Percentiles rank a stretch among this genome's conserved stretches.
Conservation (phyloP, 345 rosid species). For the Corchorus olitorius region DNA sequence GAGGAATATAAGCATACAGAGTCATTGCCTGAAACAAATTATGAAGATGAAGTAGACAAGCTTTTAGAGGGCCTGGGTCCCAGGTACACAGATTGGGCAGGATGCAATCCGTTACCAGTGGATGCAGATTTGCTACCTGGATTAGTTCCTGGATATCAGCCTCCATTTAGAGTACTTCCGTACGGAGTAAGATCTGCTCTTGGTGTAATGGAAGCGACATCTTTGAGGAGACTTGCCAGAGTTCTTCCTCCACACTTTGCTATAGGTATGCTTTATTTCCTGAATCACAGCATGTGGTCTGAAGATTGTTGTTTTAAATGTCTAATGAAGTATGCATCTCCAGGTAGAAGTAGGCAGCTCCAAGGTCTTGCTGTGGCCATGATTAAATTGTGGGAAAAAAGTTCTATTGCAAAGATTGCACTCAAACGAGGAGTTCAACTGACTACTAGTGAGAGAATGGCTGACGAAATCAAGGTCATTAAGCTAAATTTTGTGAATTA, state of each 20-base stretch:
- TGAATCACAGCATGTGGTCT: neutral
- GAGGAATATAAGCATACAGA: constrained; percentile 35
- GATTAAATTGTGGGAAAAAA: constrained; percentile 79
- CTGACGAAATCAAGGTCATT: constrained; percentile 89
- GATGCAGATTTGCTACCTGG: constrained; percentile 97
- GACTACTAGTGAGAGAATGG: constrained; percentile 97
- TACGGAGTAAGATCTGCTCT: constrained; percentile 82
- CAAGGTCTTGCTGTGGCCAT: constrained; percentile 93
- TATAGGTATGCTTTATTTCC: constrained; percentile 54
- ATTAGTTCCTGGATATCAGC: constrained; percentile 71
- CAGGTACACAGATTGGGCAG: constrained; percentile 89
- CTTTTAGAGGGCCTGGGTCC: constrained; percentile 83
- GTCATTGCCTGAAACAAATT: constrained; percentile 45
- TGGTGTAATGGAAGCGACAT: constrained; percentile 65
- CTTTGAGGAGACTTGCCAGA: constrained; percentile 77
- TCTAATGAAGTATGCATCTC: constrained; percentile 27
- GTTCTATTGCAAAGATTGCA: constrained; percentile 81
- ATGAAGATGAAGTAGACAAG: constrained; percentile 80
- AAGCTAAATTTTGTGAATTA: constrained; percentile 3
- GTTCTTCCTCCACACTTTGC: constrained; percentile 96
- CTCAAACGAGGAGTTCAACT: constrained; percentile 91
- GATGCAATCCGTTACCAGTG: constrained; percentile 78
- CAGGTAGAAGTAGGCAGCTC: constrained; percentile 89
- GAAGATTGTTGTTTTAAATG: constrained; percentile 19
- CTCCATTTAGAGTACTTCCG: constrained; percentile 89